A percentile compares a stretch with the other conserved stretches of the same genome.
Conservation (phyloP, 2,329 filamentous ascomycete species). For the Cytospora mali region DNA sequence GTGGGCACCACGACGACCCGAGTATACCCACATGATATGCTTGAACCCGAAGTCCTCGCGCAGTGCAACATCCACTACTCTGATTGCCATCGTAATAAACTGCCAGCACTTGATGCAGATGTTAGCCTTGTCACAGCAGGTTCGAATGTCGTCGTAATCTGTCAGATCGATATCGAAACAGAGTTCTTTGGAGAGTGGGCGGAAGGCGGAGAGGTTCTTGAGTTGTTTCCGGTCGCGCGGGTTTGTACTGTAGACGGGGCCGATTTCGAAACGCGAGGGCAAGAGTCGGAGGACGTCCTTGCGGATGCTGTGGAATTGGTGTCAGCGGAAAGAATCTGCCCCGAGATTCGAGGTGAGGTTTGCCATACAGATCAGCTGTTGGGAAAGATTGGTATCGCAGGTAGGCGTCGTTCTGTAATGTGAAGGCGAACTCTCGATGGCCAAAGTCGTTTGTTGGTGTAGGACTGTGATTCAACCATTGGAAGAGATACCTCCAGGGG, state of each 20-base stretch:
- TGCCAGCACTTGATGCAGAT: slow-evolving; percentile 96
- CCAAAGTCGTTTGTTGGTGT: slow-evolving; percentile 84
- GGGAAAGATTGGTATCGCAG: slow-evolving; percentile 80
- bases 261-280: slow-evolving; percentile 95
- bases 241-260: slow-evolving; percentile 93
- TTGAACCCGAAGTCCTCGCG: slow-evolving; percentile 95
- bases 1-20: slow-evolving; percentile 92
- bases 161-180: slow-evolving; percentile 99
- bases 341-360: background rate
- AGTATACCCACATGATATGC: slow-evolving; percentile 98
- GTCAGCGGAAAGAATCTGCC: background rate
- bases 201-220: slow-evolving; percentile 78
- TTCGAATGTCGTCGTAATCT: slow-evolving; percentile 95
- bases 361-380: slow-evolving; percentile 53
- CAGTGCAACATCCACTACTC: slow-evolving; percentile 83
- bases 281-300: slow-evolving; percentile 89
- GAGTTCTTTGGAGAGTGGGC: slow-evolving; percentile 86
- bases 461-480: slow-evolving; percentile 95
- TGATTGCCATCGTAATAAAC: slow-evolving; percentile 97
- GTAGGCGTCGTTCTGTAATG: slow-evolving; percentile 88
- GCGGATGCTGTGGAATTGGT: slow-evolving; percentile 62
- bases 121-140: slow-evolving; percentile 89
- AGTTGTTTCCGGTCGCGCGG: slow-evolving; percentile 90
- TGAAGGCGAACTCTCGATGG: slow-evolving; percentile 95
- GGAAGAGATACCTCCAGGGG: slow-evolving; percentile 91